Evolutionary conservation across 2,329 filamentous ascomycete genomes (phyloP).

Genomic region (Neospermospora avenae): DNA sequence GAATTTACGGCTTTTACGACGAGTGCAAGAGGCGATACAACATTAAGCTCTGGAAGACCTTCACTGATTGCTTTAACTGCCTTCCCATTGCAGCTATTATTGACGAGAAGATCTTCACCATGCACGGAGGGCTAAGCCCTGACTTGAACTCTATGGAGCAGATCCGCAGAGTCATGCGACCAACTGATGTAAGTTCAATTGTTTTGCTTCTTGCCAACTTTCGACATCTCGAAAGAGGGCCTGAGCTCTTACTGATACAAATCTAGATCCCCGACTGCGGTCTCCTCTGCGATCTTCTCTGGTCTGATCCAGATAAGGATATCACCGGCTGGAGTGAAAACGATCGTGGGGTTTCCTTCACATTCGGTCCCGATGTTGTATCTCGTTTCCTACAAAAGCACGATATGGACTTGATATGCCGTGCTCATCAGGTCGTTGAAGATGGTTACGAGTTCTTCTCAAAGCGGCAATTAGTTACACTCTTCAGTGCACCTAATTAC

Average conservation of each 20-base stretch:
- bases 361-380: slow-evolving; percentile 95
- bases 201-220: slow-evolving; percentile 28
- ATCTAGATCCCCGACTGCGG: slow-evolving; percentile 93
- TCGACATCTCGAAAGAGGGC: slow-evolving; percentile 31
- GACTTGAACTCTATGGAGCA: slow-evolving; percentile 99
- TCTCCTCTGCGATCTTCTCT: slow-evolving; percentile 93
- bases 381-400: slow-evolving; percentile 98
- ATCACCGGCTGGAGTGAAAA: slow-evolving; percentile 99
- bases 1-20: slow-evolving; percentile 99
- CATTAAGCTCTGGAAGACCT: slow-evolving; percentile 99
- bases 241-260: slow-evolving; percentile 35
- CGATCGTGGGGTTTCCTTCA: slow-evolving; percentile 97
- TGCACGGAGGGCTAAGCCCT: slow-evolving; percentile 96
- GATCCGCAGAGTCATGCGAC: slow-evolving; percentile 97
- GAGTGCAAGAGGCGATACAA: slow-evolving; percentile 99
- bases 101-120: slow-evolving; percentile 99
- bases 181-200: slow-evolving; percentile 79
- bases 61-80: slow-evolving; percentile 99
- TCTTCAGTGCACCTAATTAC: slow-evolving; percentile 98
- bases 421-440: slow-evolving; percentile 97
- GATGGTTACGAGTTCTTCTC: slow-evolving; percentile 99
- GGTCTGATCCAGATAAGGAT: slow-evolving; percentile 99
- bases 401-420: slow-evolving; percentile 99
- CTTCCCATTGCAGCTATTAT: slow-evolving; percentile 97
- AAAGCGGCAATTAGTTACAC: slow-evolving; percentile 92